These are phyloP conservation scores for Pleurotus tuoliensis DNA, from an alignment of 768 basidiomycete genomes.

Conservation along the genomic window DNA sequence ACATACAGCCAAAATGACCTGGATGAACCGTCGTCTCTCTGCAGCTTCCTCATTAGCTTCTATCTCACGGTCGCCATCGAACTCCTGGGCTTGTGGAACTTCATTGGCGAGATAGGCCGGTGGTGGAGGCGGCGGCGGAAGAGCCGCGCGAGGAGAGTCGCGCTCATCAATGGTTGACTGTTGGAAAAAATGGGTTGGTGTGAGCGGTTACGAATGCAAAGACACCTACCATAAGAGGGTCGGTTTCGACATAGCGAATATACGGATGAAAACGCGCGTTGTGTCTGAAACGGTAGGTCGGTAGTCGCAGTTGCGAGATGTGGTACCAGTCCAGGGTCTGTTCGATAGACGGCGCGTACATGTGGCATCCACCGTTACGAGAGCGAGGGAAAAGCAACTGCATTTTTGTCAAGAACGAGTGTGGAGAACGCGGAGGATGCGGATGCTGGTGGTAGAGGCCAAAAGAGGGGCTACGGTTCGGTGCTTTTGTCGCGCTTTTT, in stretches of 20 bases:
- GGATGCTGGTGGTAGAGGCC: no score
- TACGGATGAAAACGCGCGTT: conserved; percentile 1
- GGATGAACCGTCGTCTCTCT: neutral
- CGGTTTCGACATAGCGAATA: neutral
- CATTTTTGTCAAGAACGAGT: no score
- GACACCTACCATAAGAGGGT: neutral
- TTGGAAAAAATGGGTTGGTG: neutral
- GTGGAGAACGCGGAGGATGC: no score
- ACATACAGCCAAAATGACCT: neutral
- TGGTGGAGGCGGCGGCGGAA: neutral
- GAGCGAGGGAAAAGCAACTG: neutral
- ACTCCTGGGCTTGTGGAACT: neutral
- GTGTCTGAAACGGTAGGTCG: conserved; percentile 1
- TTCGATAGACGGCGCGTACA: neutral
- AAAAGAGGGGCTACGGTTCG: no score
- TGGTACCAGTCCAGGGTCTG: neutral
- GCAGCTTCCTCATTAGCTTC: no score
- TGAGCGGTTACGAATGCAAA: neutral
- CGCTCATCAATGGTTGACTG: neutral
- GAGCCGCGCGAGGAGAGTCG: neutral
- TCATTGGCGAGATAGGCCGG: neutral
- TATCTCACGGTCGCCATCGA: neutral
- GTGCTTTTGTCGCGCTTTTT: no score
- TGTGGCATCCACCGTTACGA: neutral
- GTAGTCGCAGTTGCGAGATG: conserved; percentile 1